Base-by-base conservation (phyloP, 2,329 filamentous ascomycete species). In the Stromatinia cepivora region DNA sequence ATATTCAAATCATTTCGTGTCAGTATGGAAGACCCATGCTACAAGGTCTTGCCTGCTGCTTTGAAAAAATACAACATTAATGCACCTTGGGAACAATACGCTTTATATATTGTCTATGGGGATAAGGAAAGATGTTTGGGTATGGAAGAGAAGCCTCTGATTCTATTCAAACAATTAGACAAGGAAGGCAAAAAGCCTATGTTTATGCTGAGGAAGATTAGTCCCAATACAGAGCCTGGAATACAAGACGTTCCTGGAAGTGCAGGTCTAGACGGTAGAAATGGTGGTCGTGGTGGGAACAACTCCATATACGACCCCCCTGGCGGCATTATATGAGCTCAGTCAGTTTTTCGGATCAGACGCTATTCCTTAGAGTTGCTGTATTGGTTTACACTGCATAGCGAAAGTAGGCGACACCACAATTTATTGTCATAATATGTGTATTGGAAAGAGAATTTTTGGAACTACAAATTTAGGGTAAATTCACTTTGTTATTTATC, bases 1-100 rank as follows among this genome's bases (percentile, higher is more conserved):
- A 97, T 99, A 70, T 98, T 98, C 88, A 99, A 99, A 80, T 97
- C 92, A 1, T 99, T 99, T 86, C 90, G 94, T 52, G 95, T 99
- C 72, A 95, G 92, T 78, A 96, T 98, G 87, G 95, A 99, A 75
- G 95, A 99, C 77, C 95, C 95, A 3, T 99, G 95, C 82, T 92
- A 97, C 83, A 97, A 97, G 79, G 95, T 99, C 39, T 85, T 99
- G 2, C 95, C 95, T 1, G 95, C 96, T 22, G 95, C 95, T 3
- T 86, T 99, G 25, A 96, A 96, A 79, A 97, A 97, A 79, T 99
- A 99, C 82, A 95, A 98, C 78, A 99, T 99, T 82, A 94, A 96
- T 74, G 94, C 94, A 31, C 94, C 97, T 64, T 97, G 94, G 92
- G 92, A 96, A 75, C 93, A 98, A 78, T 99, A 99, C 78, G 94